Percentiles rank a stretch among this genome's conserved stretches.
phyloP scores from a whole-genome alignment of 1,139 yeast species.

The Yueomyces sp. region DNA sequence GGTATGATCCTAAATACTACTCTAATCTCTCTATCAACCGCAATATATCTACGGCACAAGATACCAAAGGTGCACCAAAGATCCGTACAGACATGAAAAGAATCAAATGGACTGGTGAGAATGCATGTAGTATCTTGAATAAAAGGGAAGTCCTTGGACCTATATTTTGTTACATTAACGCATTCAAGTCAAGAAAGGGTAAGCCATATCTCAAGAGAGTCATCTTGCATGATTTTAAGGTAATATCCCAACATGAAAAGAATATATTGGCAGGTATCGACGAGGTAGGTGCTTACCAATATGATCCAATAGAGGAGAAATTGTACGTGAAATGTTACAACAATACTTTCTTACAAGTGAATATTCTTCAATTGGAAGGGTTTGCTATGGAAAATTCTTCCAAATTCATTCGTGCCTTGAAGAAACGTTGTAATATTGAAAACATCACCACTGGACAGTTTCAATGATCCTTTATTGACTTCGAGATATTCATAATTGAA shows the following conservation, averaged over 20 bases:
- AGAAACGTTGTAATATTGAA: slow-evolving; percentile 16
- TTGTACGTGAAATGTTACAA: slow-evolving; percentile 33
- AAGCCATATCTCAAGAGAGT: slow-evolving; percentile 34
- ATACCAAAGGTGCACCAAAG: slow-evolving; percentile 35
- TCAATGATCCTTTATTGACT: too few relatives aligned
- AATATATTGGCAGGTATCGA: slow-evolving; percentile 1
- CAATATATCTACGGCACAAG: neutral
- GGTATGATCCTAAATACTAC: slow-evolving; percentile 19
- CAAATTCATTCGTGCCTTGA: slow-evolving; percentile 31
- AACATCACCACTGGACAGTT: too few relatives aligned
- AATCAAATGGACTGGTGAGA: slow-evolving; percentile 33
- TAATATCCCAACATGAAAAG: neutral
- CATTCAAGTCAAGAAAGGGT: slow-evolving; percentile 13
- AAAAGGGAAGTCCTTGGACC: slow-evolving; percentile 48
- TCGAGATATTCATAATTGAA: too few relatives aligned
- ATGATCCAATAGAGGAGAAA: slow-evolving; percentile 15
- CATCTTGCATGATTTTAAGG: slow-evolving; percentile 29
- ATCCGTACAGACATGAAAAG: slow-evolving; percentile 31
- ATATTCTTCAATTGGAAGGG: slow-evolving; percentile 41
- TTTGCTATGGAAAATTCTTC: slow-evolving; percentile 33
- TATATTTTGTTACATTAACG: slow-evolving; percentile 36
- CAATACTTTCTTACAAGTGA: slow-evolving; percentile 28
- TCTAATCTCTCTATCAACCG: slow-evolving; percentile 1
- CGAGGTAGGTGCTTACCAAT: slow-evolving; percentile 33
- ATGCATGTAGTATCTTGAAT: slow-evolving; percentile 32